Base-by-base conservation (phyloP, 345 rosid species). In the Populus tremula region DNA sequence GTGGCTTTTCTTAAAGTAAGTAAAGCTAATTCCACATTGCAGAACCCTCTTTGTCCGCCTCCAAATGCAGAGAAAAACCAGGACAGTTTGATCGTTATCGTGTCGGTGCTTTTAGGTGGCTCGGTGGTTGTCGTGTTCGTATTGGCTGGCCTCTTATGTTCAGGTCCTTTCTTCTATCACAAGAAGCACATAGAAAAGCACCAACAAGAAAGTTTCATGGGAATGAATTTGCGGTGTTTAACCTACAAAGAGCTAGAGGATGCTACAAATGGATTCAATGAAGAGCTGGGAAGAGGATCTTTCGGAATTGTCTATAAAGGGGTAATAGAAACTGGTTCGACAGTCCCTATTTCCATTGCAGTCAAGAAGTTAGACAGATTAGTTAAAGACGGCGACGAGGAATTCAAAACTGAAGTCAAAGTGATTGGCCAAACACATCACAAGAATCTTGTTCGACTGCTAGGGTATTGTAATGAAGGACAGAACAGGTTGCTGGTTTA, bases 341-440 rank as follows among this genome's bases (percentile, higher is more conserved):
- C 5, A 8, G 45, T 41, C 45, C 45, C 45, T 25, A 49, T 18
- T 1, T 0, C 9, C 54, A 23, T 88, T 13, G 88, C 88, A 20
- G 87, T 80, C 4, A 78, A 87, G 72, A 82, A 61, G 75, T 25
- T 84, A 62, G 33, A 82, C 18, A 82, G 41, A 47, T 6, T 78
- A 73, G 61, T 69, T 0, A n/a, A 43, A 29, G 80, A 78, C 16
- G 63, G 54, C 0, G 85, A 85, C 1, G 45, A 36, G 66, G 89
- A 82, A 64, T 86, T 88, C 49, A 64, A 72, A 23, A 59, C 82
- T 3, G 91, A 88, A 64, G 79, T 83, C 62, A 69, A 18, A 29
- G 80, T 82, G 14, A 85, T 86, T 38, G 82, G 85, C 50, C 63
- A 69, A 45, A 88, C 87, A 12, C 82, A 87, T 67, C 90, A 82